Evolutionary conservation across 2,329 filamentous ascomycete species (phyloP).

Genomic region (Clarireedia paspali): DNA sequence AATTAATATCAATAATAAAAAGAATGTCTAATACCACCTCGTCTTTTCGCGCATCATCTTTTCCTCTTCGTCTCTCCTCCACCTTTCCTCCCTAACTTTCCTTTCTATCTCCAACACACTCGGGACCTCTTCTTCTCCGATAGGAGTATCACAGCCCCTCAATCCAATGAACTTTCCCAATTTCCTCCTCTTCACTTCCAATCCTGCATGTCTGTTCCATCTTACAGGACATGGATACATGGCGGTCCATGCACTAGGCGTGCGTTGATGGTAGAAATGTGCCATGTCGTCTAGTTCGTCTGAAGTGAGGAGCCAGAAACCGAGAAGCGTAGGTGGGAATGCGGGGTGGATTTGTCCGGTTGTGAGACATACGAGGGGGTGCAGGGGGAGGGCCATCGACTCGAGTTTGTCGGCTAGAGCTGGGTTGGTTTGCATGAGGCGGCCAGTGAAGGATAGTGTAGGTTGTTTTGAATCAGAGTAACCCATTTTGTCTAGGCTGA

Average conservation of each 20-base stretch:
- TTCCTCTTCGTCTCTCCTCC: slow-evolving; percentile 27
- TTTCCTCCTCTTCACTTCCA: slow-evolving; percentile 60
- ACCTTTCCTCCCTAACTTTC: slow-evolving; percentile 31
- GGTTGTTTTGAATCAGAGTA: not conserved
- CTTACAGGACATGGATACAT: slow-evolving; percentile 62
- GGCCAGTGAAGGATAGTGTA: not conserved
- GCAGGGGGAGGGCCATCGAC: slow-evolving; percentile 58
- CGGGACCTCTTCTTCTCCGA: slow-evolving; percentile 23
- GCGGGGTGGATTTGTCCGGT: slow-evolving; percentile 54
- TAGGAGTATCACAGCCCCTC: slow-evolving; percentile 50
- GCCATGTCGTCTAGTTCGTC: slow-evolving; percentile 62
- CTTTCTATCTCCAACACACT: slow-evolving; percentile 32
- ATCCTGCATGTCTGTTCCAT: slow-evolving; percentile 46
- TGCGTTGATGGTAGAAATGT: slow-evolving; percentile 65
- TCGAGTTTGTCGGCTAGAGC: slow-evolving; percentile 52
- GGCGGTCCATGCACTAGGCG: slow-evolving; percentile 43
- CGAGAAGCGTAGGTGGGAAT: slow-evolving; percentile 60
- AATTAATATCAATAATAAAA: not conserved
- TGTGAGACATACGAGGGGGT: slow-evolving; percentile 57
- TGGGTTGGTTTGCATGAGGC: slow-evolving; percentile 32
- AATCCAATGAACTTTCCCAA: slow-evolving; percentile 70
- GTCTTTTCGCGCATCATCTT: slow-evolving; percentile 19
- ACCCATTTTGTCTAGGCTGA: not conserved
- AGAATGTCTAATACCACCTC: slow-evolving; percentile 18
- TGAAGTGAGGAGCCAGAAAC: slow-evolving; percentile 68